Conservation (phyloP, 306 rosid species). For the Erythrophleum fordii region DNA sequence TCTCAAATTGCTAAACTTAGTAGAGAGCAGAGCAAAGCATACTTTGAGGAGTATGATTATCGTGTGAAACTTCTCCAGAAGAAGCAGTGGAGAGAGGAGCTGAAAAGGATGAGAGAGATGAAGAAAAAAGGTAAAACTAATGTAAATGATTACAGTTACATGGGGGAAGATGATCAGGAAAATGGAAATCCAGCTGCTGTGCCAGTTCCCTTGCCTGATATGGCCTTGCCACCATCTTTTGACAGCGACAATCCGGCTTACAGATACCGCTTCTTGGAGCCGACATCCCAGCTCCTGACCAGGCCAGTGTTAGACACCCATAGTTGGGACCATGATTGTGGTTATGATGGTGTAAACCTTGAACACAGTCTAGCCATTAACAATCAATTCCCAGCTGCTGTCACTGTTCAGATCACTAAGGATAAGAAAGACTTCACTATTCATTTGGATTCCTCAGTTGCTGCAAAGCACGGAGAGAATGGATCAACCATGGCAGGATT, state of each 20-base stretch:
- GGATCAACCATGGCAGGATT: conserved; percentile 94
- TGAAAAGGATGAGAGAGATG: conserved; percentile 89
- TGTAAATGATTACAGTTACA: conserved; percentile 51
- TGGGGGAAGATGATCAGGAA: conserved; percentile 84
- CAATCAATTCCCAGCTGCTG: conserved; percentile 71
- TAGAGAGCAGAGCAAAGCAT: conserved; percentile 82
- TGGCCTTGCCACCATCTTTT: conserved; percentile 93
- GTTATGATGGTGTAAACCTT: conserved; percentile 94
- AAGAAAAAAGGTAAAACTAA: conserved; percentile 71
- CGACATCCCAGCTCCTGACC: conserved; percentile 88
- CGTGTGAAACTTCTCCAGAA: conserved; percentile 93
- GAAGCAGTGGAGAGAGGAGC: conserved; percentile 96
- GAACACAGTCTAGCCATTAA: conserved; percentile 76
- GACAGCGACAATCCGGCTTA: conserved; percentile 90
- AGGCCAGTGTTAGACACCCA: conserved; percentile 95
- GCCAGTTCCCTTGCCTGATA: conserved; percentile 94
- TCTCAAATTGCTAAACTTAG: conserved; percentile 85
- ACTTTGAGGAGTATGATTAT: conserved; percentile 93
- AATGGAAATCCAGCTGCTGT: conserved; percentile 91
- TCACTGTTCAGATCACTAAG: conserved; percentile 87
- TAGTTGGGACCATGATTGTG: conserved; percentile 99
- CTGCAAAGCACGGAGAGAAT: conserved; percentile 88
- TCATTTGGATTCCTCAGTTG: conserved; percentile 93
- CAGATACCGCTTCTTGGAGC: conserved; percentile 95
- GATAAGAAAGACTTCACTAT: conserved; percentile 95